Percentiles rank a stretch among this genome's conserved stretches.
Evolutionary conservation across 495 filamentous ascomycete genomes (phyloP).

Genomic region (Penicillium ochrochloron): DNA sequence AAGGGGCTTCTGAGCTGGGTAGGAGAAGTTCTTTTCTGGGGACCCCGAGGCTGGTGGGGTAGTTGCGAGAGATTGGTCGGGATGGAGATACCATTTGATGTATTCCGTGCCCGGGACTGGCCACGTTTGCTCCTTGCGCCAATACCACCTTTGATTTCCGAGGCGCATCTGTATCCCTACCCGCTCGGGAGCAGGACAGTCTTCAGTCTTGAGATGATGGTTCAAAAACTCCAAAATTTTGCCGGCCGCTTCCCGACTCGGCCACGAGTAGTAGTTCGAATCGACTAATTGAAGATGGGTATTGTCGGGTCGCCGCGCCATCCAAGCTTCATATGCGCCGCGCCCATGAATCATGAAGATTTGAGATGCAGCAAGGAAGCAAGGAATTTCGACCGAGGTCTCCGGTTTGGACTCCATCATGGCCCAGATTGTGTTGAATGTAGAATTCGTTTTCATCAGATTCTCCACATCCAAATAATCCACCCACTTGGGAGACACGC

Average conservation of each 20-base stretch:
- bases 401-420: conserved; percentile 8
- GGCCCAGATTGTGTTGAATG: not conserved
- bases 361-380: conserved; percentile 9
- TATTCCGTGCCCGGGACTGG: conserved; percentile 7
- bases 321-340: conserved; percentile 8
- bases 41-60: not conserved
- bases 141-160: conserved; percentile 6
- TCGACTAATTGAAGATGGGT: conserved; percentile 8
- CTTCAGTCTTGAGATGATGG: conserved; percentile 7
- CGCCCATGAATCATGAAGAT: conserved; percentile 10
- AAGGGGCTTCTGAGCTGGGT: conserved; percentile 2
- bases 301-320: conserved; percentile 3
- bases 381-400: conserved; percentile 4
- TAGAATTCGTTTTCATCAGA: not conserved
- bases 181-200: not conserved
- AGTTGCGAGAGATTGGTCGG: conserved; percentile 2
- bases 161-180: conserved; percentile 6
- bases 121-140: conserved; percentile 4
- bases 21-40: not conserved
- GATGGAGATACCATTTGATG: conserved; percentile 4
- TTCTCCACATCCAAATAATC: not conserved
- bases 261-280: conserved; percentile 9
- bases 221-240: conserved; percentile 8
- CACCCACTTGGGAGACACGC: not conserved
- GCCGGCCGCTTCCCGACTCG: not conserved